Base-by-base conservation (phyloP, 2,329 filamentous ascomycete genomes). In the Elsinoe fawcettii region DNA sequence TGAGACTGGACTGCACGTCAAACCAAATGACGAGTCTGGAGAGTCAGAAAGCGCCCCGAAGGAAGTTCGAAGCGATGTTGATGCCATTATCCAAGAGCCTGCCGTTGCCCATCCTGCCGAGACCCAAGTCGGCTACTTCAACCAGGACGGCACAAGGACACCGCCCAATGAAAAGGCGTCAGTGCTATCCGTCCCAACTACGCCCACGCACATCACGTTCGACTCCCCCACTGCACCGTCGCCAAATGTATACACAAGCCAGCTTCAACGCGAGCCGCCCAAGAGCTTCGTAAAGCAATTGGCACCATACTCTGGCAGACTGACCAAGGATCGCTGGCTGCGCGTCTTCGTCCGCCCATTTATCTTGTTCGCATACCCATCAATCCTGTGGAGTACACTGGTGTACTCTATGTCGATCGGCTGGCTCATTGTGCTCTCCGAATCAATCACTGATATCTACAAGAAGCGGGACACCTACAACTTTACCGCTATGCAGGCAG, bases 351-450 rank as follows among this genome's bases (percentile, higher is more conserved):
- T 86, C 4, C 81, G 92, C 1, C 93, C 92, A 0, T 89, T 97
- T 60, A 83, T 96, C 47, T 79, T 97, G 1, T 95, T 86, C 64
- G 82, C 86, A 1, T 96, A 97, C 66, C 93, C 93, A 0, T 82
- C 88, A 0, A 87, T 97, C 1, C 79, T 96, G 7, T 97, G 91
- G 92, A 92, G 88, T 5, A 77, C 90, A 0, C 77, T 87, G 0
- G 83, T 96, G 3, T 97, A 97, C 69, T 77, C 90, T 0, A 85
- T 93, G 64, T 93, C 90, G 0, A 82, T 97, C 5, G 92, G 92
- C 36, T 97, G 92, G 93, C 79, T 97, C 25, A 96, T 97, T 63
- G 90, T 97, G 43, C 81, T 97, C 1, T 96, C 90, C 0, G 91
- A 97, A 71, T 87, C 87, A 0, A 83, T 97, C 2, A 81, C 89